Base-by-base conservation (phyloP, 2,329 filamentous ascomycete genomes). In the Fusarium sp. region DNA sequence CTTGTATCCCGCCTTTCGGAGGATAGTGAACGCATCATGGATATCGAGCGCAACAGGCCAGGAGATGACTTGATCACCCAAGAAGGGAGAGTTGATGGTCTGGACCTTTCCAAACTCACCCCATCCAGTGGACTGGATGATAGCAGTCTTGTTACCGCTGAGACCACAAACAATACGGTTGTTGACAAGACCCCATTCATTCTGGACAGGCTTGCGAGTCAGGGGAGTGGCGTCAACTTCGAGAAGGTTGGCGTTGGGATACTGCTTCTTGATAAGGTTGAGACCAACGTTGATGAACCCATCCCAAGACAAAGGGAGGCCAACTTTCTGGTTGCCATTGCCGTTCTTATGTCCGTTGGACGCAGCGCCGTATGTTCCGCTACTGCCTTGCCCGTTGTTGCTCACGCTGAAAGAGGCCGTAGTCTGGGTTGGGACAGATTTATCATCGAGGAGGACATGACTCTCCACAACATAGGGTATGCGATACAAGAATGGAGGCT, bases 401-500 rank as follows among this genome's bases (percentile, higher is more conserved):
- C 18, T 44, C 33, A 70, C 64, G 11, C 54, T 64, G 17, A 70
- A 59, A 36, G 41, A 45, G 6, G 33, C 47, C 8, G 24, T 8
- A 28, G 64, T 24, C 39, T 49, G 55, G 18, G 42, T 2, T 4
- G 35, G 33, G 10, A 14, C 51, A 22, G 52, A 22, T 2, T 47
- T 33, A 7, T 55, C 28, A 20, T 26, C 41, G 22, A 55, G 24
- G 24, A 49, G 11, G 20, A 61, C 36, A 35, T 28, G 4, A 17
- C 63, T 59, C 38, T 47, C 54, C 26, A 70, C 64, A 1, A 26
- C 3, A 36, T 70, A 59, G 42, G 52, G 33, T 10, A 69, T 70
- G 33, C 83, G 83, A 62, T 84, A 85, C 51, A 85, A 78, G 58
- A 84, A 84, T 8, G 81, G 79, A 63, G 84, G 82, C 35, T 83